Base-by-base conservation (phyloP, 805 yeast genomes). In the Saturnispora sanitii region DNA sequence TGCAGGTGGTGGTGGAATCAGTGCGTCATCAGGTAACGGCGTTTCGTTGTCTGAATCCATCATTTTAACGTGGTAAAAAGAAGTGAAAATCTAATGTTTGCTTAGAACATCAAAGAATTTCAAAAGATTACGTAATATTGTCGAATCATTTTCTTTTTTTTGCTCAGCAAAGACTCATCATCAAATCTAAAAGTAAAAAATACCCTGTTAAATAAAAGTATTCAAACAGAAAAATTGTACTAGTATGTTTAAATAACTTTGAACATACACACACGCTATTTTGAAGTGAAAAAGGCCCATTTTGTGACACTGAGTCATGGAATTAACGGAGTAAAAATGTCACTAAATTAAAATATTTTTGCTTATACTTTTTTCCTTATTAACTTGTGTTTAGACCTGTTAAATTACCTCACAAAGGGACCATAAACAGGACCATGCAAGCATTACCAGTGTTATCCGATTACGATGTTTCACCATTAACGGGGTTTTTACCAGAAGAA, bases 401-500 rank as follows among this genome's bases (percentile, higher is more conserved):
- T n/a, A n/a, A n/a, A n/a, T n/a, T n/a, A n/a, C n/a, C n/a, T n/a
- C n/a, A n/a, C n/a, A n/a, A n/a, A n/a, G n/a, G n/a, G n/a, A n/a
- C n/a, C n/a, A n/a, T n/a, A n/a, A n/a, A n/a, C n/a, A n/a, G n/a
- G n/a, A n/a, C 19, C n/a, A 39, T 39, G 42, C 28, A 33, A 28
- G 21, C n/a, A 22, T 42, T 78, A 11, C 82, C 83, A 6, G 51
- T 51, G 11, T 65, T 81, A 28, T 69, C 64, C 41, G 80, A 79
- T 54, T 88, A 77, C 57, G 88, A 79, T 33, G 73, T 88, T 29
- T 79, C 83, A 18, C 73, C 76, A 3, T 58, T 53, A 21, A 72
- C 84, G 0, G 97, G 96, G 23, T 88, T 88, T 54, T 67, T 90
- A 18, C 95, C 96, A 2, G 70, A 68, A 7, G 64, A 66, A 36